A percentile compares a stretch with the other conserved stretches of the same genome.
Evolutionary conservation across 148 eudicot genomes (phyloP).

Genomic region (Arbutus unedo): DNA sequence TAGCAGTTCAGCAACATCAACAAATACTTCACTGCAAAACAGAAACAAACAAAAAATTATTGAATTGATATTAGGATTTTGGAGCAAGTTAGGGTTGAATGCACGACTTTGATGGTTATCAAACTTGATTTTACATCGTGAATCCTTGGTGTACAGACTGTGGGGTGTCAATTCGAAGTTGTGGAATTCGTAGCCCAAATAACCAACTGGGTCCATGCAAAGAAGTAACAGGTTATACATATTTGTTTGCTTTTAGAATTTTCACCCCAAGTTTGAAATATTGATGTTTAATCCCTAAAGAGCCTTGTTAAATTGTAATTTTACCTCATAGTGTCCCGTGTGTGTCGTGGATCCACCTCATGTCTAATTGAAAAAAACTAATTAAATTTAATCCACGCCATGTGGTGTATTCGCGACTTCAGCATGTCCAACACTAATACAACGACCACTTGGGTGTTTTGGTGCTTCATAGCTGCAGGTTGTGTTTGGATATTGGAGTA

Average conservation of each 20-base stretch:
- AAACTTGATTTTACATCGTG: neutral
- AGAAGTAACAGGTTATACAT: neutral
- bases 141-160: neutral
- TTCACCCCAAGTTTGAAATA: neutral
- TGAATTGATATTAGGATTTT: neutral
- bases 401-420: neutral
- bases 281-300: neutral
- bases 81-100: neutral
- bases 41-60: neutral
- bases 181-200: neutral
- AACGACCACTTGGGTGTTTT: neutral
- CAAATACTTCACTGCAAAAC: constrained; percentile 39
- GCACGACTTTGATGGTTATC: neutral
- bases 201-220: neutral
- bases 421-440: neutral
- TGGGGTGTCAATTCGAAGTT: neutral
- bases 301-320: neutral
- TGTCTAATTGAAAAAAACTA: neutral
- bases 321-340: neutral
- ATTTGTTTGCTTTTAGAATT: neutral
- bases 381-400: neutral
- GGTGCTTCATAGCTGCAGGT: neutral
- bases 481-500: neutral
- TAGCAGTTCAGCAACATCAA: constrained; percentile 49
- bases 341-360: neutral